Percentiles rank a stretch among this genome's conserved stretches.
These are phyloP conservation scores for Bertia moriformis DNA, from an alignment of 2,329 filamentous ascomycete genomes.

Conservation along the genomic window DNA sequence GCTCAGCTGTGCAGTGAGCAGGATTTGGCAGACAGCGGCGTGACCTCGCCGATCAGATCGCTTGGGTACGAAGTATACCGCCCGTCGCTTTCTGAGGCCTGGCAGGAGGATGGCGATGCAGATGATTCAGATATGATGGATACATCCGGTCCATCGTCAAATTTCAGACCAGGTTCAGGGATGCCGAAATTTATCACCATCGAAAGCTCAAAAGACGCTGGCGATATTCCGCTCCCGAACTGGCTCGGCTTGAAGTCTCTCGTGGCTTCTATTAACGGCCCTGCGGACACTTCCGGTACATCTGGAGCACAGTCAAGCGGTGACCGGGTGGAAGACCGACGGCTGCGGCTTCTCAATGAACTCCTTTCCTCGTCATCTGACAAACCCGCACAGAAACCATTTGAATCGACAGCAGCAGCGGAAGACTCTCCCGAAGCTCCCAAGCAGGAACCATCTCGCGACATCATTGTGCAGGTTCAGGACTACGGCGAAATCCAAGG, in stretches of 20 bases:
- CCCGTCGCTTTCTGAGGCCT: neutral
- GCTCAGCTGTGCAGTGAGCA: constrained; percentile 34
- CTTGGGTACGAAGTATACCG: neutral
- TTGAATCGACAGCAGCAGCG: neutral
- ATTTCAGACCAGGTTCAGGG: neutral
- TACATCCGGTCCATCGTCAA: neutral
- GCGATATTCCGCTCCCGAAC: neutral
- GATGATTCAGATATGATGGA: neutral
- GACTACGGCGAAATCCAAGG: constrained; percentile 43
- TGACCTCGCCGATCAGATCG: neutral
- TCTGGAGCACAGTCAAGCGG: neutral
- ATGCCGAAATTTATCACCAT: neutral
- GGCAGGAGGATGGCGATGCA: neutral
- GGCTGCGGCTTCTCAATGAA: neutral
- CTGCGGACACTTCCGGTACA: neutral
- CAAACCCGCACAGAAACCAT: too few relatives aligned
- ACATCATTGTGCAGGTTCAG: constrained; percentile 33
- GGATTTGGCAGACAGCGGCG: neutral
- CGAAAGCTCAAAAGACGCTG: constrained; percentile 2
- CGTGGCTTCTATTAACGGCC: neutral
- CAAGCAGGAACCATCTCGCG: neutral
- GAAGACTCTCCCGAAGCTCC: neutral
- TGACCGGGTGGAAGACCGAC: neutral
- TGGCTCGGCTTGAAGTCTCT: neutral
- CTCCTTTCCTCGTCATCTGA: neutral